Evolutionary conservation across 768 basidiomycete species (phyloP).

Genomic region (Phylloporus sp.): DNA sequence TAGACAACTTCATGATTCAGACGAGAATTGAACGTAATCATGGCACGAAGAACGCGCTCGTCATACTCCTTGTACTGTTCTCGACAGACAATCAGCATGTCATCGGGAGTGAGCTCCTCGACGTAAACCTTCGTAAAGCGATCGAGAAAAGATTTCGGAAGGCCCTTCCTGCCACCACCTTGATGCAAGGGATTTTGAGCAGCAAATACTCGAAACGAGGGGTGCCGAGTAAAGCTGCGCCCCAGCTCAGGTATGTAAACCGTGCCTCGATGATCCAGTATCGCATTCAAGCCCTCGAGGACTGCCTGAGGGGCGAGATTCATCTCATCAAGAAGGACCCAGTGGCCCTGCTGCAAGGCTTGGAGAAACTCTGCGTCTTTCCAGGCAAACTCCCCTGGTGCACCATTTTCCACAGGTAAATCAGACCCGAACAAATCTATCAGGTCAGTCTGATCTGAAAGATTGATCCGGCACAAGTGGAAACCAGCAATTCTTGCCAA

Average conservation of each 20-base stretch:
- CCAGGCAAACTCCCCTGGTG: slow-evolving; percentile 93
- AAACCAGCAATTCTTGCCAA: slow-evolving; percentile 78
- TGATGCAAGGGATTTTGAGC: slow-evolving; percentile 96
- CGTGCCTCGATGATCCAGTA: slow-evolving; percentile 91
- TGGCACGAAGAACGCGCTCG: slow-evolving; percentile 49
- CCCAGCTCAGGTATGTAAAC: slow-evolving; percentile 95
- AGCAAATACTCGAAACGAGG: slow-evolving; percentile 94
- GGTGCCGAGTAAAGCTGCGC: slow-evolving; percentile 81
- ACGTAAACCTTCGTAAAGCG: slow-evolving; percentile 98
- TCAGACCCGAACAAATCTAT: slow-evolving; percentile 96
- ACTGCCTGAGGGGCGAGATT: slow-evolving; percentile 96
- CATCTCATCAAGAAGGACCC: slow-evolving; percentile 99
- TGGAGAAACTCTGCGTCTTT: slow-evolving; percentile 93
- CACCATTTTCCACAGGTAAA: slow-evolving; percentile 88
- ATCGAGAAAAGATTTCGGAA: slow-evolving; percentile 96
- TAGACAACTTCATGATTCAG: slow-evolving; percentile 65
- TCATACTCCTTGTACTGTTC: slow-evolving; percentile 64
- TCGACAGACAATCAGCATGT: slow-evolving; percentile 73
- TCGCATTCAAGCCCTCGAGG: slow-evolving; percentile 93
- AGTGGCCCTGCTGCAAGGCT: slow-evolving; percentile 91
- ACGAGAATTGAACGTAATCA: slow-evolving; percentile 78
- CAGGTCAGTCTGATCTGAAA: slow-evolving; percentile 97
- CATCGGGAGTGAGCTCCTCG: slow-evolving; percentile 72
- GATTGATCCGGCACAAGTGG: slow-evolving; percentile 84
- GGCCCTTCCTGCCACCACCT: slow-evolving; percentile 94